phyloP scores from a whole-genome alignment of 805 yeast genomes.

The Diddensiella transvaalensis region DNA sequence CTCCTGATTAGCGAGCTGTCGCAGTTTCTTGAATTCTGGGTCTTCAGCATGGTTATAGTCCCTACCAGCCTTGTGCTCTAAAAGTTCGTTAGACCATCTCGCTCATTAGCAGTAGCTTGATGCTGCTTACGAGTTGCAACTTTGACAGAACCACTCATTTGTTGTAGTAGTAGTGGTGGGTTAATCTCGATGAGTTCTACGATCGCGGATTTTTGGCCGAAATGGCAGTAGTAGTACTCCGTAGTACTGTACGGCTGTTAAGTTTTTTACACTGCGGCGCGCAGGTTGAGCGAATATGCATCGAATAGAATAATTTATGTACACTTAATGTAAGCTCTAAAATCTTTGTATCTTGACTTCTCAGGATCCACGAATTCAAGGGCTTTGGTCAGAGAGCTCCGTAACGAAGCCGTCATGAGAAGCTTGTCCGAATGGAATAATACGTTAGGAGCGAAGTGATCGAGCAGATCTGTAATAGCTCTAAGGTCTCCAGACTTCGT shows the following conservation, averaged over 20 bases:
- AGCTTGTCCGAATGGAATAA: not conserved
- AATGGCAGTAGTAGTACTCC: no score
- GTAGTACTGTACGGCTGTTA: no score
- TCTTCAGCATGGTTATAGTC: conserved; percentile 41
- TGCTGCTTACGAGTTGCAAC: conserved; percentile 6
- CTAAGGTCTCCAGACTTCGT: conserved; percentile 28
- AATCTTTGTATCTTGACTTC: conserved; percentile 11
- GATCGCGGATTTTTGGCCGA: not conserved
- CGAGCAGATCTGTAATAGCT: conserved; percentile 25
- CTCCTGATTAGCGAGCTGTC: conserved; percentile 68
- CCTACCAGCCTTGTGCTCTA: conserved; percentile 7
- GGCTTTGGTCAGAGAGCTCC: conserved; percentile 11
- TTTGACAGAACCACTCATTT: conserved; percentile 12
- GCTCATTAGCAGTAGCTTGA: no score
- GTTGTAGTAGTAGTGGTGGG: no score
- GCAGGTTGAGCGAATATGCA: not conserved
- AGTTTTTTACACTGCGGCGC: no score
- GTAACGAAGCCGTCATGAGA: conserved; percentile 1
- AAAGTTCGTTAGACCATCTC: no score
- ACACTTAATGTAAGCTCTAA: not conserved
- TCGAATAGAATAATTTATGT: not conserved
- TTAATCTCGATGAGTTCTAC: no score
- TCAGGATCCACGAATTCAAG: conserved; percentile 25
- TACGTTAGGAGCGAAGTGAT: conserved; percentile 8
- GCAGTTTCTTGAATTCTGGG: conserved; percentile 50